Evolutionary conservation across 179 eudicot species (phyloP).

Genomic region (Spergularia azorica): DNA sequence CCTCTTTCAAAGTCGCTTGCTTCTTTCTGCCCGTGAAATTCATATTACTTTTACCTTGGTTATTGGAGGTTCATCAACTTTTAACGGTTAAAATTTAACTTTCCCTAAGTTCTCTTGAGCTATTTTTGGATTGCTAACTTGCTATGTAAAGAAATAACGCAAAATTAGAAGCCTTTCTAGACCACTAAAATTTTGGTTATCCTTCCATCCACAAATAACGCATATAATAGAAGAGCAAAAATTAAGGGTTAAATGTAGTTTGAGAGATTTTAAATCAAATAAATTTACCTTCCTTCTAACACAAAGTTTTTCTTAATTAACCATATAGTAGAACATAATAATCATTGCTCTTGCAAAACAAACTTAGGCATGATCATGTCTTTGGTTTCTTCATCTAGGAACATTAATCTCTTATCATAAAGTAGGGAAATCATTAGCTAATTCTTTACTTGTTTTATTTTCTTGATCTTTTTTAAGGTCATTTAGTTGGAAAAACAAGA

Average conservation of each 20-base stretch:
- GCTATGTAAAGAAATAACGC: neutral
- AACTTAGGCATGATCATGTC: slow-evolving; percentile 1
- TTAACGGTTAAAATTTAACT: slow-evolving; percentile 16
- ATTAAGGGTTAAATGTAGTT: neutral
- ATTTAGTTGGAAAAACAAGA: neutral
- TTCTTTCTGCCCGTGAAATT: neutral
- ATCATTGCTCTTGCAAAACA: neutral
- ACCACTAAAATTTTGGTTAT: slow-evolving; percentile 22
- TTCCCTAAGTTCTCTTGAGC: neutral
- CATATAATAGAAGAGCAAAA: neutral
- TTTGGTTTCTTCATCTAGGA: slow-evolving; percentile 11
- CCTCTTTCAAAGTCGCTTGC: neutral
- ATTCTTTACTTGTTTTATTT: neutral
- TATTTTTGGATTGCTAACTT: slow-evolving; percentile 18
- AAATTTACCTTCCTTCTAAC: neutral
- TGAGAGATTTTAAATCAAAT: slow-evolving; percentile 3
- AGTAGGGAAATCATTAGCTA: neutral
- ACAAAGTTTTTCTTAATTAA: neutral
- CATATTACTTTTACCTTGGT: neutral
- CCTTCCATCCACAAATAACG: slow-evolving; percentile 17
- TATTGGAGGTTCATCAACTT: neutral
- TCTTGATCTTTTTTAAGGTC: too few relatives aligned
- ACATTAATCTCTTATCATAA: neutral
- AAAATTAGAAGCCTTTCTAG: slow-evolving; percentile 6
- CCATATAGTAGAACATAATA: neutral